A percentile compares a stretch with the other conserved stretches of the same genome.
phyloP scores from a whole-genome alignment of 495 filamentous ascomycete genomes.

The Peziza echinospora region DNA sequence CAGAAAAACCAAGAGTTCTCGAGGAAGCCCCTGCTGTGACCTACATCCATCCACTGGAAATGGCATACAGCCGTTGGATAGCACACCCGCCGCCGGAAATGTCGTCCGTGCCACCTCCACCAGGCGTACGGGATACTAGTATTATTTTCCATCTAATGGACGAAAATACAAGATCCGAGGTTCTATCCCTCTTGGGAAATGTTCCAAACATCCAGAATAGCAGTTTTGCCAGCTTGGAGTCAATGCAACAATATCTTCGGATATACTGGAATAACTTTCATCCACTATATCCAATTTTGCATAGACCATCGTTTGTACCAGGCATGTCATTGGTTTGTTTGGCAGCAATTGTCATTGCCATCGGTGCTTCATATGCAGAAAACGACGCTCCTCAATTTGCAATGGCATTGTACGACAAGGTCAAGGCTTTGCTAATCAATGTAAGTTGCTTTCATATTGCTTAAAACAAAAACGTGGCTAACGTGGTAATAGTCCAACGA shows the following conservation, averaged over 20 bases:
- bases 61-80: conserved; percentile 12
- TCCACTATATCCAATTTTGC: conserved; percentile 29
- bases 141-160: conserved; percentile 17
- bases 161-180: conserved; percentile 12
- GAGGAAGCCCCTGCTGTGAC: conserved; percentile 10
- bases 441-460: neutral
- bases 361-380: conserved; percentile 18
- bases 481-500: conserved; percentile 16
- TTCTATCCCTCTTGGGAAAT: conserved; percentile 14
- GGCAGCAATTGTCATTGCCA: conserved; percentile 17
- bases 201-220: conserved; percentile 14
- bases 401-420: conserved; percentile 18
- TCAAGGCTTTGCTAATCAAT: conserved; percentile 11
- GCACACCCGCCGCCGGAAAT: neutral
- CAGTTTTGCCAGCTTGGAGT: conserved; percentile 10
- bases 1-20: conserved; percentile 15
- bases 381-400: conserved; percentile 17
- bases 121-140: conserved; percentile 1
- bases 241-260: conserved; percentile 18
- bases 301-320: conserved; percentile 29
- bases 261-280: conserved; percentile 23
- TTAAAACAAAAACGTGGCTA: no score
- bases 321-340: conserved; percentile 26
- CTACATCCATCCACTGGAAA: conserved; percentile 17
- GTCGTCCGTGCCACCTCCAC: neutral